phyloP scores from a whole-genome alignment of 2,329 filamentous ascomycete species.

The Aspergillus brunneoviolaceus region DNA sequence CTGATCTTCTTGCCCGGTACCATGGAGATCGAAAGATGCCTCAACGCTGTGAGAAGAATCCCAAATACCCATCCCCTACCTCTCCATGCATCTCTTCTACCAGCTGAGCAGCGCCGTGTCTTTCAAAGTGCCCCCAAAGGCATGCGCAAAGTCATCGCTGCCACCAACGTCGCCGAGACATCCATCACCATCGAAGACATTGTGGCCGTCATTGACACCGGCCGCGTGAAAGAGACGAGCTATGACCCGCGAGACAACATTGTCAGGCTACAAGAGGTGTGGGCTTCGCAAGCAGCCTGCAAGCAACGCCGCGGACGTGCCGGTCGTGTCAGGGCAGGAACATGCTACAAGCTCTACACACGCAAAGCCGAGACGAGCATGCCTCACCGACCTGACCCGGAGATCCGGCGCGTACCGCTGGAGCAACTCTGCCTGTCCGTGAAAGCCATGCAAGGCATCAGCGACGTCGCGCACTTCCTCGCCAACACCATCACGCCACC shows the following conservation, averaged over 20 bases:
- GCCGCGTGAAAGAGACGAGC: conserved; percentile 93
- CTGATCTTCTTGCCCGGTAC: conserved; percentile 94
- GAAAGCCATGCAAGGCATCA: conserved; percentile 82
- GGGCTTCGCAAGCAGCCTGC: conserved; percentile 90
- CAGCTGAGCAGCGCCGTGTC: conserved; percentile 81
- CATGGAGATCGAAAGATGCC: conserved; percentile 82
- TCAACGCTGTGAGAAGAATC: conserved; percentile 66
- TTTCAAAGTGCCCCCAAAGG: conserved; percentile 74
- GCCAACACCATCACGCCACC: conserved; percentile 86
- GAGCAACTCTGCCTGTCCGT: conserved; percentile 95
- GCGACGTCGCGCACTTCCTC: conserved; percentile 77
- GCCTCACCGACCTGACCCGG: conserved; percentile 84
- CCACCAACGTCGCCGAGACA: conserved; percentile 96
- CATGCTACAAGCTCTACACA: conserved; percentile 95
- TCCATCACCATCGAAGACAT: conserved; percentile 99
- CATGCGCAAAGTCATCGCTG: conserved; percentile 87
- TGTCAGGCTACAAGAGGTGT: conserved; percentile 89
- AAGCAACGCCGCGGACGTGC: conserved; percentile 93
- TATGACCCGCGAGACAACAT: conserved; percentile 92
- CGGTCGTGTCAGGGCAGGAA: conserved; percentile 84
- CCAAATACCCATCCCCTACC: conserved; percentile 75
- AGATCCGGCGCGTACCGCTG: conserved; percentile 87
- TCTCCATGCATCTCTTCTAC: conserved; percentile 87
- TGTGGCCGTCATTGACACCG: conserved; percentile 91
- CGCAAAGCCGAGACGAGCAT: conserved; percentile 79